Conservation (phyloP, 1,284 basidiomycete species). For the Cutaneotrichosporon arboriforme region DNA sequence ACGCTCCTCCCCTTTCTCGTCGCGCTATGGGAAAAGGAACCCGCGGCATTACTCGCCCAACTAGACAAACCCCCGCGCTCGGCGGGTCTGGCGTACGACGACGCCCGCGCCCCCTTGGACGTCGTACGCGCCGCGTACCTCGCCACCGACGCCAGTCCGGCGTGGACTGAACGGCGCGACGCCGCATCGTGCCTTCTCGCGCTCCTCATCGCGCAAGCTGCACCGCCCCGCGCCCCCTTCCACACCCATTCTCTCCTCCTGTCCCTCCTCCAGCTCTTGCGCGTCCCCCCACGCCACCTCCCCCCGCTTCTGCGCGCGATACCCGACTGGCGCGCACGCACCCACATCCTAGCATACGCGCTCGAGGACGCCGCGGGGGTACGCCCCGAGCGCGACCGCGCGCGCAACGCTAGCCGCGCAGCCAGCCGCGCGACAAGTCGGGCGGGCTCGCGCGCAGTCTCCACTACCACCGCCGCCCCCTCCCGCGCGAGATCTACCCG, state of each 20-base stretch:
- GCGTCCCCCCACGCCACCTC: slow-evolving; percentile 9
- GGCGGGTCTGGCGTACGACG: slow-evolving; percentile 17
- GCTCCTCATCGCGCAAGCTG: slow-evolving; percentile 20
- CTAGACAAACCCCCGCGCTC: slow-evolving; percentile 17
- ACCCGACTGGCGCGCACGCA: neutral
- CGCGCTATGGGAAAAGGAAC: slow-evolving; percentile 22
- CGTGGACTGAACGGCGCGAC: neutral
- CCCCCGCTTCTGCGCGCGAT: neutral
- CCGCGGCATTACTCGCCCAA: slow-evolving; percentile 22
- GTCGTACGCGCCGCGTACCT: slow-evolving; percentile 13
- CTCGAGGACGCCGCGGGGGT: slow-evolving; percentile 31
- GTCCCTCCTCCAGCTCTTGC: slow-evolving; percentile 20
- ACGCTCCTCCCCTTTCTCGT: slow-evolving; percentile 28
- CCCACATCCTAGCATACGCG: slow-evolving; percentile 20
- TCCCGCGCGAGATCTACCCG: too few relatives aligned
- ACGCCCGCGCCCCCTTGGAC: slow-evolving; percentile 17
- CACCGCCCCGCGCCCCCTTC: slow-evolving; percentile 12
- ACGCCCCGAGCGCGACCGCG: slow-evolving; percentile 1
- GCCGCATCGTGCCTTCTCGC: slow-evolving; percentile 10
- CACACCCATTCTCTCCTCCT: slow-evolving; percentile 20
- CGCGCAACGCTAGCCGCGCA: neutral
- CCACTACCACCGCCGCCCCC: neutral
- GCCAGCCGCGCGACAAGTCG: neutral
- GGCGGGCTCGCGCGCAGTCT: neutral
- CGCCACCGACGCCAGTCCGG: neutral